Percentiles rank a stretch among this genome's conserved stretches.
Conservation (phyloP, 2,329 filamentous ascomycete species). For the Colletotrichum eleusines region DNA sequence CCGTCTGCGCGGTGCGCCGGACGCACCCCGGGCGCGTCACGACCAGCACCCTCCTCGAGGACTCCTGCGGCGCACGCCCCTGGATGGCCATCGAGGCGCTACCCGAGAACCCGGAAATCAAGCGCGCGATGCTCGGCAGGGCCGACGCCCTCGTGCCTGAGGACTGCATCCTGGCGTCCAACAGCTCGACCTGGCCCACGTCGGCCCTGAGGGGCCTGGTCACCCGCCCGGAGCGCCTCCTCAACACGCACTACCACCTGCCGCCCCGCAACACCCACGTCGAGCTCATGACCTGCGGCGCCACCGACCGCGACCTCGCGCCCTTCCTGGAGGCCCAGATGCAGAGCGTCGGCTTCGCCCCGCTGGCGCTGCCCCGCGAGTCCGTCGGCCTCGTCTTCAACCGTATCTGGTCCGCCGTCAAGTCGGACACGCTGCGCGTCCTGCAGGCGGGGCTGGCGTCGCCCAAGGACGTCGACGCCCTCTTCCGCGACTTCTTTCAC, state of each 20-base stretch:
- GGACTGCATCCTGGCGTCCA: constrained; percentile 49
- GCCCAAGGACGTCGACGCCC: constrained; percentile 49
- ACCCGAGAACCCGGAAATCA: constrained; percentile 49
- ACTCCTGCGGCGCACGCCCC: constrained; percentile 41
- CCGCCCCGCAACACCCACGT: constrained; percentile 50
- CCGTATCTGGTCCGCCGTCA: constrained; percentile 52
- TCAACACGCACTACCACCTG: constrained; percentile 53
- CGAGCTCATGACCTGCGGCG: constrained; percentile 52
- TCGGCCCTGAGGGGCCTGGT: constrained; percentile 46
- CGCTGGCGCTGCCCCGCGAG: constrained; percentile 47
- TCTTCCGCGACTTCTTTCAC: constrained; percentile 50
- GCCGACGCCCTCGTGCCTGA: constrained; percentile 46
- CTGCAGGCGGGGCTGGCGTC: constrained; percentile 49
- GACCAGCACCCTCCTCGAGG: constrained; percentile 44
- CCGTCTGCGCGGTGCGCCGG: constrained; percentile 48
- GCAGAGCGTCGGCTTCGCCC: constrained; percentile 47
- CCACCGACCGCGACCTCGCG: constrained; percentile 47
- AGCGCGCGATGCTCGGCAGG: constrained; percentile 46
- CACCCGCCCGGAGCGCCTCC: constrained; percentile 45
- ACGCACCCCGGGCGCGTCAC: constrained; percentile 47
- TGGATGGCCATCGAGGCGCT: constrained; percentile 51
- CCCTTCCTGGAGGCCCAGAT: constrained; percentile 48
- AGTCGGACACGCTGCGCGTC: constrained; percentile 50
- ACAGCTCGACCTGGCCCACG: constrained; percentile 49
- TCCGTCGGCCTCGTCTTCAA: constrained; percentile 52